Evolutionary conservation across 495 filamentous ascomycete species (phyloP), one percentile per base, ranked within the genome.

Genomic region (Neurospora tetraspora): DNA sequence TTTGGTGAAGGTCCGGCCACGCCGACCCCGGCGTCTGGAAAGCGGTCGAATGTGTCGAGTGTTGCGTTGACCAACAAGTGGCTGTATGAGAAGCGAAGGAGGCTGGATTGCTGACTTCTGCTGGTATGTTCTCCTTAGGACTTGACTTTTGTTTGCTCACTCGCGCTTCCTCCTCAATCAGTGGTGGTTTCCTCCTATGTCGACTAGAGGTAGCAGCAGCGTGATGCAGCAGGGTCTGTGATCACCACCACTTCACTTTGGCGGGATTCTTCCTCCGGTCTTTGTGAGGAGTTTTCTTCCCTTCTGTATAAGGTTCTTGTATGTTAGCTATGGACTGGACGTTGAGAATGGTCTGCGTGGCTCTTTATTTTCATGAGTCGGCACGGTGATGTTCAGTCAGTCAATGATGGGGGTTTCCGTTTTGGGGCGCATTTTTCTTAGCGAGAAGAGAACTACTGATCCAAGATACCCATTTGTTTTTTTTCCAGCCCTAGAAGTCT

Each of bases 51-150:
- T 71, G 85, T 98, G 40, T 88, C 88, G 36, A 92, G 87, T 70
- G 85, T 98, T 45, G 86, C 87, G 14, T 78, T 97, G 76, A 97
- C 92, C 76, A 97, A 88, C 80, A 93, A 92, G 82, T 99, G 94
- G 95, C 81, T 97, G 47, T 99, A 97, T 82, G 93, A 99, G 80
- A 91, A 90, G 80, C 85, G 84, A 31, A 85, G 88, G 74, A 80
- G 81, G 73, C 9, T 27, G 53, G 53, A 36, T 36, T 65, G 27
- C 27, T 31, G 69, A 34, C 14, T 71, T 61, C 73, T 74, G 70
- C 4, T 47, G 27, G 69, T 45, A 38, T 40, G 70, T 16, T 71
- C 53, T 39, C 23, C 23, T 37, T 53, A 40, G 38, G 39, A 37
- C 14, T 69, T 71, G 37, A 42, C 18, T 5, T 74, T 61, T 12